phyloP scores from a whole-genome alignment of 495 filamentous ascomycete genomes.

The Penicillium chermesinum region DNA sequence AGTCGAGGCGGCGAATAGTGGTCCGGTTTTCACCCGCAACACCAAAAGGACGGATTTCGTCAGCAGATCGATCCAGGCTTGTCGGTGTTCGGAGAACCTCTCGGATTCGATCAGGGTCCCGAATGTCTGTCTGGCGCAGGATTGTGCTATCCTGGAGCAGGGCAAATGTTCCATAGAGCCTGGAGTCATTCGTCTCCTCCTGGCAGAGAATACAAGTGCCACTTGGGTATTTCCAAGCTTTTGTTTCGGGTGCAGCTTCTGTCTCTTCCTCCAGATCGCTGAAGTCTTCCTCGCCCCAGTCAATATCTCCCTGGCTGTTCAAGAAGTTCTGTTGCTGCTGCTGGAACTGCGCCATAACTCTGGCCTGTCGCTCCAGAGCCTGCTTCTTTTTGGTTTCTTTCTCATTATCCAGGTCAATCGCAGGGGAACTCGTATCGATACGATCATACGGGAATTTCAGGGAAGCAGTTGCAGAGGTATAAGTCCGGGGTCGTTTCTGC shows the following conservation, averaged over 20 bases:
- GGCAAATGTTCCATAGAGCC: conserved; percentile 87
- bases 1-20: conserved; percentile 66
- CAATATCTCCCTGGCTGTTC: conserved; percentile 73
- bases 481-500: conserved; percentile 68
- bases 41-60: conserved; percentile 79
- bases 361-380: conserved; percentile 80
- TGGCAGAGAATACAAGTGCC: conserved; percentile 96
- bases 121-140: conserved; percentile 75
- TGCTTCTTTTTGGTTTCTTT: conserved; percentile 83
- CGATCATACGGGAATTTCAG: conserved; percentile 50
- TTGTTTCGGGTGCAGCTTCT: conserved; percentile 52
- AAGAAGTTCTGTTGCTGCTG: conserved; percentile 93
- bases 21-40: conserved; percentile 80
- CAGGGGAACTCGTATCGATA: conserved; percentile 54
- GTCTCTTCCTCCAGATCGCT: conserved; percentile 62
- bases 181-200: conserved; percentile 85
- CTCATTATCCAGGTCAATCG: conserved; percentile 58
- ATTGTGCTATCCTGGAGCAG: conserved; percentile 84
- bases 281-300: conserved; percentile 77
- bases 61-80: conserved; percentile 78
- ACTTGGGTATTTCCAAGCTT: conserved; percentile 87
- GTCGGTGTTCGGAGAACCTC: conserved; percentile 73
- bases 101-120: conserved; percentile 75
- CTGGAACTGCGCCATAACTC: conserved; percentile 95
- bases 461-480: conserved; percentile 53